Evolutionary conservation across 768 basidiomycete species (phyloP), one percentile per base, ranked within the genome.

Genomic region (Rhizopogon roseolus): DNA sequence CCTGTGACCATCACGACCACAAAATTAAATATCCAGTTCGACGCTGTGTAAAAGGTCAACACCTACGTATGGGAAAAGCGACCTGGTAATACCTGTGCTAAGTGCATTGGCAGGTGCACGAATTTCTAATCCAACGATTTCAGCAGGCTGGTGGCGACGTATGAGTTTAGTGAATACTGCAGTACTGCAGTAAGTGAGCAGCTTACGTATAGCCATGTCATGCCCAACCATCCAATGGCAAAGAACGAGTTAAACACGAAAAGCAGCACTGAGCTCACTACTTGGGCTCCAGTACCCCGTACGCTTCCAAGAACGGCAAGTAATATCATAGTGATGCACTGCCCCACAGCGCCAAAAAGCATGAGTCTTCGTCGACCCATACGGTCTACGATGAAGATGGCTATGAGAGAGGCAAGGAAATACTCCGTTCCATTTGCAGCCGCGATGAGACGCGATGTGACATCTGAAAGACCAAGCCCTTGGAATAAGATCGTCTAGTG

Each of bases 191-290:
- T 1, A 34, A 44, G 9, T 4, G 6, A 17, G 32, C 34, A 16
- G 27, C 80, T 62, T 56, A 82, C 81, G 59, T 84, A 85, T 55
- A 87, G 70, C 83, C 84, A 86, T 1, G 85, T 83, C 79, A 85
- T 83, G 16, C 84, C 82, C 40, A 86, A 65, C 84, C 84, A 88
- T 0, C 85, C 85, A 50, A 84, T 67, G 0, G 84, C 84, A 62
- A 88, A 88, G 70, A 83, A 81, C 14, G 81, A 81, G 65, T 86
- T 85, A 74, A 85, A 87, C n/a, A 84, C 76, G 63, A 88, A 86
- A 1, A 87, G 66, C 2, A 84, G 62, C 36, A 85, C 73, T 0
- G 80, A 72, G 27, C 82, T 81, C 14, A 76, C 71, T 41, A 81
- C 69, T 51, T 81, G 79, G 4, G 79, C 69, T 0, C 72, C 78